Evolutionary conservation across 1,139 yeast genomes (phyloP), one percentile per base, ranked within the genome.

Genomic region (Candida labiduridarum): DNA sequence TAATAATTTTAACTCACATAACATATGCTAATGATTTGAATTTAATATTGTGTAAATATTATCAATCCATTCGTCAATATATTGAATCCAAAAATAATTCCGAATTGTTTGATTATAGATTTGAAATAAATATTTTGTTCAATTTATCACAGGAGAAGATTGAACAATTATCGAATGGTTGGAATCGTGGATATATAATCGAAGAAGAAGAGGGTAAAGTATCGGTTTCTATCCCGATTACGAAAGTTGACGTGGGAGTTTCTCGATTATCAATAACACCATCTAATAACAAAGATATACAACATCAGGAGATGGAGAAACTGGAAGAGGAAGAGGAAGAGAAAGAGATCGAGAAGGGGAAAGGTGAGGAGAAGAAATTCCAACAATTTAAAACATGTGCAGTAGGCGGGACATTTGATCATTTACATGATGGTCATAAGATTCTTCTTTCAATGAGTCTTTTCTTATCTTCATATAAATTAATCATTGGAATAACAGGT

Each of bases 331-430:
- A 25, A 7, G 29, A n/a, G n/a, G n/a, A n/a, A n/a, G n/a, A n/a
- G n/a, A n/a, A n/a, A n/a, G n/a, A n/a, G n/a, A n/a, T n/a, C n/a
- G n/a, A n/a, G n/a, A n/a, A n/a, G n/a, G n/a, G n/a, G n/a, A n/a
- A 2, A 25, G 29, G 6, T 8, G 29, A 2, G 29, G 6, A 25
- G 6, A 40, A 27, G 15, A 27, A 15, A 3, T 11, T 9, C 10
- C 9, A n/a, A 27, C 45, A 47, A 22, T 56, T 53, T 29, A 15
- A 33, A n/a, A 56, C 56, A 11, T 58, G 60, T 12, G 96, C 96
- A 0, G 85, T 92, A 1, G 99, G 99, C 0, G 99, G 99, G 0
- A 95, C 99, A 0, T 95, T 95, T 71, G 99, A 95, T 64, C 98
- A 95, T 68, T 64, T 95, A 36, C 99, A 95, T 61, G 96, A 88